A percentile compares a stretch with the other conserved stretches of the same genome.
These are phyloP conservation scores for Dendrothele bispora DNA, from an alignment of 768 basidiomycete genomes.

Conservation along the genomic window DNA sequence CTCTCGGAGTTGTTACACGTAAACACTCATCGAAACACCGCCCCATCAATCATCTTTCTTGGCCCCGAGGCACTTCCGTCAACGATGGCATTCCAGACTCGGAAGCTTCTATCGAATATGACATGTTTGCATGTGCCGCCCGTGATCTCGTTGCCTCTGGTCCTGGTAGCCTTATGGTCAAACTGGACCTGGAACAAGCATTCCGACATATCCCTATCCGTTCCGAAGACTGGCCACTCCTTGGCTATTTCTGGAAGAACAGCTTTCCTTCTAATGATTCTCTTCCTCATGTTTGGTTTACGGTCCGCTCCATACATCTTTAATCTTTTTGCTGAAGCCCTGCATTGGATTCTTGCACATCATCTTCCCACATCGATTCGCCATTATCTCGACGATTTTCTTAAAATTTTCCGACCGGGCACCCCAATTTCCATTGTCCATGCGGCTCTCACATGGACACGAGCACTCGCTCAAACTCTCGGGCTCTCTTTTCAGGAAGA, in stretches of 20 bases:
- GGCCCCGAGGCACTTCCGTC: conserved; percentile 23
- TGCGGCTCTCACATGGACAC: not conserved
- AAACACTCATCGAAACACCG: conserved; percentile 22
- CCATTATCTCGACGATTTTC: too few species aligned
- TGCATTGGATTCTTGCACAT: too few species aligned
- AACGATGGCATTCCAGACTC: conserved; percentile 30
- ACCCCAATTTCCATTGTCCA: too few species aligned
- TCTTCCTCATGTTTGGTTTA: conserved; percentile 32
- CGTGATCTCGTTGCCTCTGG: conserved; percentile 24
- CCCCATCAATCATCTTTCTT: conserved; percentile 28
- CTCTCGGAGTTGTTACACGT: conserved; percentile 21
- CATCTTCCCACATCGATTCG: too few species aligned
- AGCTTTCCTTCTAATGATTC: conserved; percentile 25
- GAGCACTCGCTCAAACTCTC: conserved; percentile 8
- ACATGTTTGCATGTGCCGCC: conserved; percentile 24
- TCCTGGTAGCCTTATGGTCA: too few species aligned
- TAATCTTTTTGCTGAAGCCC: too few species aligned
- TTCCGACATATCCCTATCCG: conserved; percentile 35
- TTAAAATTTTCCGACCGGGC: too few species aligned
- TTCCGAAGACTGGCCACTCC: conserved; percentile 25
- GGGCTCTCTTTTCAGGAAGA: conserved; percentile 13
- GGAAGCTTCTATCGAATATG: conserved; percentile 16
- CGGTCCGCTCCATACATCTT: conserved; percentile 34
- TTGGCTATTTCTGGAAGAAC: conserved; percentile 30
- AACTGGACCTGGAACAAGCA: conserved; percentile 35